Evolutionary conservation across 192 early-diverging fungal genomes (phyloP).

Genomic region (Umbelopsis vinacea): DNA sequence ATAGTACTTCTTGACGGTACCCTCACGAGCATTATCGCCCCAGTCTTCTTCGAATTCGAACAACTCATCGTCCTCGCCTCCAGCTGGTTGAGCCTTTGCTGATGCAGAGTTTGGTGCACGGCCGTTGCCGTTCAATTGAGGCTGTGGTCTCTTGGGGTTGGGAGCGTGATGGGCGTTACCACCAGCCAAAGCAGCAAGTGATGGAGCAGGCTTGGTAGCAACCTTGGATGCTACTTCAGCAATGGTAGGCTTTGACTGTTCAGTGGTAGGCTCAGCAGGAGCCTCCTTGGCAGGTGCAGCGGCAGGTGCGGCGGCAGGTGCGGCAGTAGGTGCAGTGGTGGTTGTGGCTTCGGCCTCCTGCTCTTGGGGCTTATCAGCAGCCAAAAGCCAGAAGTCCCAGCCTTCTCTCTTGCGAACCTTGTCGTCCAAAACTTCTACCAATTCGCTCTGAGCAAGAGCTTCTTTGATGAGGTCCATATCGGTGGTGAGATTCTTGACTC

Average conservation of each 20-base stretch:
- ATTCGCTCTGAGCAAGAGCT: constrained; percentile 50
- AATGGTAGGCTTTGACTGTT: background rate
- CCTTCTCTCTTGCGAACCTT: constrained; percentile 72
- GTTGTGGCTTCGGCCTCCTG: no score
- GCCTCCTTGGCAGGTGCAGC: background rate
- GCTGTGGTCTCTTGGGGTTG: background rate
- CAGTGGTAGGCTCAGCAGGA: constrained; percentile 19
- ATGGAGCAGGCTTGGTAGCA: constrained; percentile 24
- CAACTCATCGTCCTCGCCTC: constrained; percentile 77
- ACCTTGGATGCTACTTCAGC: constrained; percentile 25
- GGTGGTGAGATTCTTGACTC: constrained; percentile 74
- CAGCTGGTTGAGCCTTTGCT: constrained; percentile 5
- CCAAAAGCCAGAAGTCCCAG: constrained; percentile 88
- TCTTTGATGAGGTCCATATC: constrained; percentile 68
- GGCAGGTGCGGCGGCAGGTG: constrained; percentile 3
- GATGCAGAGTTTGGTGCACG: background rate
- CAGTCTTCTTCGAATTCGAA: constrained; percentile 87
- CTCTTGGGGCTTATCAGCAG: constrained; percentile 40
- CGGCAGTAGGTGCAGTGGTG: no score
- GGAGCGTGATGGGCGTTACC: constrained; percentile 21
- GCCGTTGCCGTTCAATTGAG: constrained; percentile 2
- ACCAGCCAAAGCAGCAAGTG: constrained; percentile 34
- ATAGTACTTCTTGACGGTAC: constrained; percentile 58
- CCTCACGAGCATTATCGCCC: constrained; percentile 52
- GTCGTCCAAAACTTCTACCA: constrained; percentile 37